phyloP scores from a whole-genome alignment of 1,139 yeast genomes.

The Protomyces inouyei region DNA sequence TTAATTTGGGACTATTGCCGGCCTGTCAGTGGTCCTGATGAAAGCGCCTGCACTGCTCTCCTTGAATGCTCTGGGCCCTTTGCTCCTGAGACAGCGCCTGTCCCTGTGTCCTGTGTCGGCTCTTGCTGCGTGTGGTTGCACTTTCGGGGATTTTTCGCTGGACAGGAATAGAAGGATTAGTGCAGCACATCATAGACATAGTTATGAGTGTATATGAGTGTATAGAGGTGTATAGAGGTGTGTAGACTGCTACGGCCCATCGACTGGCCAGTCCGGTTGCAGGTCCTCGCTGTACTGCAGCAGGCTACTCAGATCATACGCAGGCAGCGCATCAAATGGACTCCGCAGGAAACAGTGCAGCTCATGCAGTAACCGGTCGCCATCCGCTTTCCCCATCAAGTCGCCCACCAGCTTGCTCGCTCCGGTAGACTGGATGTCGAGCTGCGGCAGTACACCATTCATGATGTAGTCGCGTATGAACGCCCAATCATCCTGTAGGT shows the following conservation, averaged over 20 bases:
- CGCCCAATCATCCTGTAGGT: constrained; percentile 1
- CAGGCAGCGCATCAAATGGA: constrained; percentile 10
- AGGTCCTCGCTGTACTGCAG: constrained; percentile 13
- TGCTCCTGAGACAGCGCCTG: too few species aligned
- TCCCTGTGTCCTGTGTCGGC: too few species aligned
- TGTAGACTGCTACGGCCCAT: neutral
- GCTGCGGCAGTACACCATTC: constrained; percentile 12
- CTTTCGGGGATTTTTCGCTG: too few species aligned
- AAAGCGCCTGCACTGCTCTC: too few species aligned
- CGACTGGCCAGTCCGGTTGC: constrained; percentile 9
- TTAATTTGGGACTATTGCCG: too few species aligned
- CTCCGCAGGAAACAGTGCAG: constrained; percentile 15
- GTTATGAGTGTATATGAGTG: too few species aligned
- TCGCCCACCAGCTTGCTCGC: constrained; percentile 10
- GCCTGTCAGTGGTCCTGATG: too few species aligned
- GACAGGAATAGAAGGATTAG: too few species aligned
- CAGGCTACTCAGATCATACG: constrained; percentile 14
- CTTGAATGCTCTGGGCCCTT: too few species aligned
- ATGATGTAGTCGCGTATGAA: constrained; percentile 11
- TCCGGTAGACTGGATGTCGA: constrained; percentile 21
- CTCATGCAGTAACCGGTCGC: constrained; percentile 13
- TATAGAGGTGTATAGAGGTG: too few species aligned
- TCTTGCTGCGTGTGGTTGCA: too few species aligned
- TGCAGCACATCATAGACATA: too few species aligned
- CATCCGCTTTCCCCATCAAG: constrained; percentile 2